Evolutionary conservation across 2,329 filamentous ascomycete genomes (phyloP).

Genomic region (Aspergillus puulaauensis): DNA sequence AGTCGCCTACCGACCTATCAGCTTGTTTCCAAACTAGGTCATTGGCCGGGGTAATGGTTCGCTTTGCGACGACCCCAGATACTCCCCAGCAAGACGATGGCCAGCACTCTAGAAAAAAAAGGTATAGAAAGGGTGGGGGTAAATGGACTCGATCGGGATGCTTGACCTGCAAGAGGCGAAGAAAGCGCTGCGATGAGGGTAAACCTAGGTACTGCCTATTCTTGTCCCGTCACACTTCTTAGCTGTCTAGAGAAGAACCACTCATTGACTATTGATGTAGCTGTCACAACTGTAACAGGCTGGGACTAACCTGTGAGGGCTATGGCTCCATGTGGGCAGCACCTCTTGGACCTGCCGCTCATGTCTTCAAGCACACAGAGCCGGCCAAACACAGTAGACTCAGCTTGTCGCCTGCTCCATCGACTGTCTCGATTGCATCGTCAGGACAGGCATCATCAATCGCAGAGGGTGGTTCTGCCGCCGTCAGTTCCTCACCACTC

Average conservation of each 20-base stretch:
- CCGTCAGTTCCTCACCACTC: background rate
- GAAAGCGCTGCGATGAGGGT: slow-evolving; percentile 39
- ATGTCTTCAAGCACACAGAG: slow-evolving; percentile 26
- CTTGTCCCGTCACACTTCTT: background rate
- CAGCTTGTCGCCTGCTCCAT: slow-evolving; percentile 19
- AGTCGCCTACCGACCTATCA: background rate
- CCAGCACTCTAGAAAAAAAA: slow-evolving; percentile 15
- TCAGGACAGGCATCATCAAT: slow-evolving; percentile 1
- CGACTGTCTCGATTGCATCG: slow-evolving; percentile 15
- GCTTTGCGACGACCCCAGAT: background rate
- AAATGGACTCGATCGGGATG: slow-evolving; percentile 42
- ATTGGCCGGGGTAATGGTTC: slow-evolving; percentile 5
- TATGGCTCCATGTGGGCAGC: slow-evolving; percentile 39
- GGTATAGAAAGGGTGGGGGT: slow-evolving; percentile 26
- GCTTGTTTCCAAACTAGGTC: slow-evolving; percentile 1
- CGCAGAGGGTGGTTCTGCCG: slow-evolving; percentile 1
- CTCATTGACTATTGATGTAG: slow-evolving; percentile 22
- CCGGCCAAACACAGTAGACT: slow-evolving; percentile 22
- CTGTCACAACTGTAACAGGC: slow-evolving; percentile 31
- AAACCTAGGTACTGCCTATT: slow-evolving; percentile 31
- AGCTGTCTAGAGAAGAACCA: background rate
- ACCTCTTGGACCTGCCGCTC: slow-evolving; percentile 32
- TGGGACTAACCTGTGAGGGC: slow-evolving; percentile 37
- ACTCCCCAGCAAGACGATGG: background rate
- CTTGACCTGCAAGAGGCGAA: slow-evolving; percentile 39